These are phyloP conservation scores for Mycena latifolia DNA, from an alignment of 768 basidiomycete species.

Conservation along the genomic window DNA sequence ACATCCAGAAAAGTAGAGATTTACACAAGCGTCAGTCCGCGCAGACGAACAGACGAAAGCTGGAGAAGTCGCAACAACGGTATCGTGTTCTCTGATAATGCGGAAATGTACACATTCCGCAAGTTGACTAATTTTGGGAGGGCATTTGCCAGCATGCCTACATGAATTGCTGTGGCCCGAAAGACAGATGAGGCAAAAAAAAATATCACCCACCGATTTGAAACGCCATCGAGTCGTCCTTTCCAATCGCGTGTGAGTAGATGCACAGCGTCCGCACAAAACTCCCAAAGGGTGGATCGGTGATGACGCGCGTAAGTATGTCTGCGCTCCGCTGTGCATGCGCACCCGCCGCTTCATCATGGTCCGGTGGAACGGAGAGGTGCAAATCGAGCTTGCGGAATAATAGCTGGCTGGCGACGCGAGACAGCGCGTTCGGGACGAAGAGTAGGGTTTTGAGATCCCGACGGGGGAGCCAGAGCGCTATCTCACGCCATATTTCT, in stretches of 20 bases:
- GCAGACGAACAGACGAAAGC: constrained; percentile 61
- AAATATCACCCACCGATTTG: constrained; percentile 63
- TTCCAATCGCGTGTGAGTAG: constrained; percentile 63
- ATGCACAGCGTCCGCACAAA: constrained; percentile 70
- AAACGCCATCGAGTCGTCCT: constrained; percentile 67
- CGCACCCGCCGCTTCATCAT: constrained; percentile 42
- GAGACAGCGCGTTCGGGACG: constrained; percentile 75
- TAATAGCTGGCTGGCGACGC: constrained; percentile 75
- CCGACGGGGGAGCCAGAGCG: constrained; percentile 67
- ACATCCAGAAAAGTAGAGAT: constrained; percentile 21
- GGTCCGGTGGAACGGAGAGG: constrained; percentile 57
- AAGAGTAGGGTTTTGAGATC: constrained; percentile 76
- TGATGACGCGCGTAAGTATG: constrained; percentile 75
- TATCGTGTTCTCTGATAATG: constrained; percentile 63
- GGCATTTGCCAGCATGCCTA: constrained; percentile 79
- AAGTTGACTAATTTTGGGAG: constrained; percentile 73
- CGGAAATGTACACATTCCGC: constrained; percentile 71
- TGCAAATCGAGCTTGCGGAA: constrained; percentile 76
- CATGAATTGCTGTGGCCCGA: no score
- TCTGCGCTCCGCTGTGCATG: constrained; percentile 74
- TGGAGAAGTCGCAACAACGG: constrained; percentile 68
- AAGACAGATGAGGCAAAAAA: no score
- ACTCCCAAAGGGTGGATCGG: constrained; percentile 68
- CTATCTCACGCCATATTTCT: constrained; percentile 82
- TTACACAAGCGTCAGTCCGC: constrained; percentile 69